Evolutionary conservation across 768 basidiomycete genomes (phyloP).

Genomic region (Russula griseocarnosa): DNA sequence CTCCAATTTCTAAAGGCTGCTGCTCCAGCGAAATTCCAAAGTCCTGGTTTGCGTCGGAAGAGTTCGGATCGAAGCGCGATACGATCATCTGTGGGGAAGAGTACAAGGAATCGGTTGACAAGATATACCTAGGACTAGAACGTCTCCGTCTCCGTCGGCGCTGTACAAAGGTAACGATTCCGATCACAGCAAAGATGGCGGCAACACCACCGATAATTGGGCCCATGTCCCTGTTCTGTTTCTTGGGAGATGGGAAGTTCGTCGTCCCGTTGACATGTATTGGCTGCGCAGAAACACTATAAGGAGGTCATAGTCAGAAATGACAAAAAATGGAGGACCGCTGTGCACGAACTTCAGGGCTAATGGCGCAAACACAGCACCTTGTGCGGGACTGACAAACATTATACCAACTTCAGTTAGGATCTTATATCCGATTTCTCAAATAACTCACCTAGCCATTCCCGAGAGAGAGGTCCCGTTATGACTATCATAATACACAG

Average conservation of each 20-base stretch:
- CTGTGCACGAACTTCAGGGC: conserved; percentile 26
- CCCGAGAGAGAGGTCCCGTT: background rate
- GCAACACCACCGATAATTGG: too few relatives aligned
- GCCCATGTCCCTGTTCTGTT: too few relatives aligned
- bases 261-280: too few relatives aligned
- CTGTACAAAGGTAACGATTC: too few relatives aligned
- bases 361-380: conserved; percentile 31
- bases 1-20: too few relatives aligned
- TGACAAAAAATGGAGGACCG: too few relatives aligned
- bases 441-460: conserved; percentile 16
- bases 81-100: background rate
- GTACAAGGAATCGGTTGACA: background rate
- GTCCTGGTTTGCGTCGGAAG: too few relatives aligned
- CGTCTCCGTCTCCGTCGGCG: too few relatives aligned
- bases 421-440: background rate
- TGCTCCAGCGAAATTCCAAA: background rate
- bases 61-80: background rate
- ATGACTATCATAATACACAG: conserved; percentile 2
- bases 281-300: too few relatives aligned
- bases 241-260: too few relatives aligned
- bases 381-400: conserved; percentile 24
- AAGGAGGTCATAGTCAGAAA: too few relatives aligned
- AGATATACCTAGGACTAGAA: background rate
- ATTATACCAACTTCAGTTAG: background rate
- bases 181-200: too few relatives aligned